Evolutionary conservation across 176 grass and related monocot genomes (phyloP).

Genomic region (Elymus sibiricus): DNA sequence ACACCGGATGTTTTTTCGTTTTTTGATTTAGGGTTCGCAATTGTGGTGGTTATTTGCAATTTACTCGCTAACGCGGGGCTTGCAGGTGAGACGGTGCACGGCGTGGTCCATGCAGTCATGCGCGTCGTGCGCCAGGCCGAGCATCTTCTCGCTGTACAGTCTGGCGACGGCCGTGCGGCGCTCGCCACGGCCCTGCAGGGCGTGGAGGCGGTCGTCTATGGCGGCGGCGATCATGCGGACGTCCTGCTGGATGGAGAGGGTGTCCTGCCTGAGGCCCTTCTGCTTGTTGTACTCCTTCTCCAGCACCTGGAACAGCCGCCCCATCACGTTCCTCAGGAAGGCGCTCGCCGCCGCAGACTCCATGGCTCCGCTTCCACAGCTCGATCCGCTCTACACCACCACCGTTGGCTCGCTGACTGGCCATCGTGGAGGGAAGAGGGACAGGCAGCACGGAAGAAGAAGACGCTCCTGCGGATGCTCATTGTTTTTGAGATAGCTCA

Average conservation of each 20-base stretch:
- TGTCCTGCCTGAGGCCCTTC: neutral
- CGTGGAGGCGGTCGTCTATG: slow-evolving; percentile 32
- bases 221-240: slow-evolving; percentile 32
- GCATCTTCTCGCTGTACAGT: slow-evolving; percentile 19
- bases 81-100: slow-evolving; percentile 28
- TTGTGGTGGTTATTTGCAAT: no score
- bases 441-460: no score
- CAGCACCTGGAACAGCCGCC: slow-evolving; percentile 20
- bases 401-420: neutral
- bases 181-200: neutral
- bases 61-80: neutral
- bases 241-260: slow-evolving; percentile 20
- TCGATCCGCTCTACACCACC: neutral
- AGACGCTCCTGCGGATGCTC: no score
- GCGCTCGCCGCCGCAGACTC: slow-evolving; percentile 29
- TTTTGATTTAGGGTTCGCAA: no score
- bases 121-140: slow-evolving; percentile 22
- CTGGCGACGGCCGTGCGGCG: neutral
- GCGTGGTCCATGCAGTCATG: slow-evolving; percentile 39
- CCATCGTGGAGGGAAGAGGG: no score
- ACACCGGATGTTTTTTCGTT: no score
- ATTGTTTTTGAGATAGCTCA: no score
- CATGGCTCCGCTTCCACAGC: neutral
- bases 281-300: slow-evolving; percentile 42
- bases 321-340: slow-evolving; percentile 23